Evolutionary conservation across 2,329 filamentous ascomycete species (phyloP).

Genomic region (Penicillium sp.): DNA sequence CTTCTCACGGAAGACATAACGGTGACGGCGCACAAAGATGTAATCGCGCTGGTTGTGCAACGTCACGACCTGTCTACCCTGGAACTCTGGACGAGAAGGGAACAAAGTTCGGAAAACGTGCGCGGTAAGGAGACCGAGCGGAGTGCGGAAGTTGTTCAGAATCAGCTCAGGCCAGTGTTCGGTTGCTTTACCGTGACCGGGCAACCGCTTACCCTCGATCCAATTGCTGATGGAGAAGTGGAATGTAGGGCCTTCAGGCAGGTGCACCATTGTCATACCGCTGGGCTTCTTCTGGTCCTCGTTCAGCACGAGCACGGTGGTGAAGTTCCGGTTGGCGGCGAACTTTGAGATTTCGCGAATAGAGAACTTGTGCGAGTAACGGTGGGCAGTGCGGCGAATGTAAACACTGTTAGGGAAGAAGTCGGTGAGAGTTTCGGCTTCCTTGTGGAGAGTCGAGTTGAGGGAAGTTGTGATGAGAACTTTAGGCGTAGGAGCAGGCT

Average conservation of each 20-base stretch:
- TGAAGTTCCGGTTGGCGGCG: constrained; percentile 78
- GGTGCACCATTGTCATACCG: constrained; percentile 78
- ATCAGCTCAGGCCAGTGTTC: constrained; percentile 88
- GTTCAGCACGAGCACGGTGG: constrained; percentile 78
- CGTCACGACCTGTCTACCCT: constrained; percentile 86
- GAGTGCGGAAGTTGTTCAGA: constrained; percentile 92
- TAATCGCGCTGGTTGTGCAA: constrained; percentile 95
- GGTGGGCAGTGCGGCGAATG: constrained; percentile 80
- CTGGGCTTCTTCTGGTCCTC: constrained; percentile 86
- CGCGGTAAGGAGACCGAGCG: constrained; percentile 82
- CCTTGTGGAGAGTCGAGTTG: constrained; percentile 81
- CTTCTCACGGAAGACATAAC: constrained; percentile 93
- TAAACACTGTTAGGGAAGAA: constrained; percentile 82
- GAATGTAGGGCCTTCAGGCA: constrained; percentile 84
- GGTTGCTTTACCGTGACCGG: constrained; percentile 86
- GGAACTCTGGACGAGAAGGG: constrained; percentile 77
- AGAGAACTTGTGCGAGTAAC: constrained; percentile 86
- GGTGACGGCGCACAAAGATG: constrained; percentile 86
- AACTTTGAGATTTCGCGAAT: constrained; percentile 87
- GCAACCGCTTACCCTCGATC: constrained; percentile 82
- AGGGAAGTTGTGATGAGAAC: constrained; percentile 89
- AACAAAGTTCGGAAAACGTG: constrained; percentile 79
- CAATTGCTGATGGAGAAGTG: constrained; percentile 91
- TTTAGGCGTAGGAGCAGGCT: constrained; percentile 66
- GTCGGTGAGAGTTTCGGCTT: constrained; percentile 74